phyloP scores from a whole-genome alignment of 495 filamentous ascomycete genomes.

The Podospora pseudocomata region DNA sequence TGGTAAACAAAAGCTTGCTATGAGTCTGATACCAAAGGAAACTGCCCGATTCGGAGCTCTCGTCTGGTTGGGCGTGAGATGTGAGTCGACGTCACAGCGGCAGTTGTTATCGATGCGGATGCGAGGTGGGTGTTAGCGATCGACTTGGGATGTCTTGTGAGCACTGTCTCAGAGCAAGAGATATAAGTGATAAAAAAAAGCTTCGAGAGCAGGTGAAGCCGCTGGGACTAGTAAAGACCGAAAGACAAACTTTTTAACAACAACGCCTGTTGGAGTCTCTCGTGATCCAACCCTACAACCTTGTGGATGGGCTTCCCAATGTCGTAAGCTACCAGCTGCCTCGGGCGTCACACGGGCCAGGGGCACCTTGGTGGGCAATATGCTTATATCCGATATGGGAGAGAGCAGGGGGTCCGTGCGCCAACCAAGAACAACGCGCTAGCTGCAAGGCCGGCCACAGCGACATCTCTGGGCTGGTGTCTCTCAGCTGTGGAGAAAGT shows the following conservation, averaged over 20 bases:
- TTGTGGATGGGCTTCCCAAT: not conserved
- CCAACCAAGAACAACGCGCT: not conserved
- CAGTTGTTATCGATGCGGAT: not conserved
- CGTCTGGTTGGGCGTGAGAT: not conserved
- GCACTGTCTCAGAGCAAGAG: not conserved
- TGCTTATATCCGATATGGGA: not conserved
- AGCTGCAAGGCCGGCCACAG: not conserved
- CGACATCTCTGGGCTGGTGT: not conserved
- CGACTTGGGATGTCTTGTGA: not conserved
- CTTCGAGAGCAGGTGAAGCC: not conserved
- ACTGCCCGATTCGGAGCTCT: not conserved
- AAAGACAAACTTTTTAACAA: not conserved
- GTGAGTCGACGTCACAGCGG: not conserved
- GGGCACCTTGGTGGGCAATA: not conserved
- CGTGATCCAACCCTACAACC: not conserved
- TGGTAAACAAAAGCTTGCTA: not conserved
- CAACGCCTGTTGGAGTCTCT: not conserved
- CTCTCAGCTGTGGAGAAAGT: constrained; percentile 4
- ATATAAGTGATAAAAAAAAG: not conserved
- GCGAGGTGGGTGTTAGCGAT: not conserved
- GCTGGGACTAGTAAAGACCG: not conserved
- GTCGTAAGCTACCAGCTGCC: not conserved
- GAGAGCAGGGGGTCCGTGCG: not conserved
- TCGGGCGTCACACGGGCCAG: not conserved
- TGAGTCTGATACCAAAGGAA: not conserved